phyloP scores from a whole-genome alignment of 2,329 filamentous ascomycete genomes.

The Cladosporium sp. region DNA sequence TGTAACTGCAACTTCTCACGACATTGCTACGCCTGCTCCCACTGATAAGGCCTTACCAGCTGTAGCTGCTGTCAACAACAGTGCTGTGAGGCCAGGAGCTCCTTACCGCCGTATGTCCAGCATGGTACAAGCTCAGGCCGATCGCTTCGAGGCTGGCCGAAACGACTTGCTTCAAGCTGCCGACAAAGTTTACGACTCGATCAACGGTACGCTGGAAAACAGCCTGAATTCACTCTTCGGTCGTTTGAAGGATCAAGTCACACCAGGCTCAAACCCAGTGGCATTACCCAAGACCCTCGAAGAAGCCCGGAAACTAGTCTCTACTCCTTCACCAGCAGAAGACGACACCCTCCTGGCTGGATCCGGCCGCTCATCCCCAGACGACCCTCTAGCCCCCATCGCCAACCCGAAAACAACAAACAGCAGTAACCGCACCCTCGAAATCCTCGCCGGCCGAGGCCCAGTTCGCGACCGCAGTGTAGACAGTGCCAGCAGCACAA shows the following conservation, averaged over 20 bases:
- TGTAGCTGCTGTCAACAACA: constrained; percentile 23
- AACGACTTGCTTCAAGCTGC: constrained; percentile 72
- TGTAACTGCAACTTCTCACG: constrained; percentile 31
- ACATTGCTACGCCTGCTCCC: constrained; percentile 26
- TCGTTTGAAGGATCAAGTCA: constrained; percentile 71
- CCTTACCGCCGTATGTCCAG: constrained; percentile 80
- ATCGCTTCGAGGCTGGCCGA: constrained; percentile 77
- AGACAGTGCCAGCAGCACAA: constrained; percentile 62
- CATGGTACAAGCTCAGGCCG: constrained; percentile 80
- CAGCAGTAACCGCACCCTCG: constrained; percentile 67
- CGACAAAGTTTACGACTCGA: constrained; percentile 88
- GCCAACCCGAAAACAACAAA: constrained; percentile 34
- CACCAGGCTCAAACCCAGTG: constrained; percentile 48
- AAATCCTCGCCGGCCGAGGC: constrained; percentile 69
- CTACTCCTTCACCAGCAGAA: constrained; percentile 56
- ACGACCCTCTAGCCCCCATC: constrained; percentile 33
- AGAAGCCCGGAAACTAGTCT: constrained; percentile 86
- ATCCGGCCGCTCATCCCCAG: constrained; percentile 39
- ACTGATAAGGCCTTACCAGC: constrained; percentile 37
- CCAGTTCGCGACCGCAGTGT: constrained; percentile 69
- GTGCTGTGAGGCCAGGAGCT: constrained; percentile 46
- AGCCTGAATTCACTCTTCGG: constrained; percentile 94
- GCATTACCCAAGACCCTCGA: constrained; percentile 83
- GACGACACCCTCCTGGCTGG: constrained; percentile 37
- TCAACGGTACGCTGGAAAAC: constrained; percentile 84